Conservation (phyloP, 768 basidiomycete species). For the Lanmaoa pseudosensibilis region DNA sequence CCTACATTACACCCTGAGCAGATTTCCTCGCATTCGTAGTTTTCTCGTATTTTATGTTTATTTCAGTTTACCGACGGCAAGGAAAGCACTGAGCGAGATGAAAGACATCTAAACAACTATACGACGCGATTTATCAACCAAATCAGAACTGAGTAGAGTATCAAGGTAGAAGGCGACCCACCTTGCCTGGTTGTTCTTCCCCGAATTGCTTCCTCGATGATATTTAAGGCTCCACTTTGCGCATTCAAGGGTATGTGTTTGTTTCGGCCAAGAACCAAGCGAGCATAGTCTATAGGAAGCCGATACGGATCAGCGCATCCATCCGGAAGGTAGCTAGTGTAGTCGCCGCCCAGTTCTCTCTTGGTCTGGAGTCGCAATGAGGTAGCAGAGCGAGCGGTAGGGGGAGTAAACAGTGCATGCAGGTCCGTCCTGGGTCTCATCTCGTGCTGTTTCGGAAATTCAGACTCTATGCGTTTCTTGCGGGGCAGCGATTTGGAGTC, state of each 20-base stretch:
- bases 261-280: slow-evolving; percentile 42
- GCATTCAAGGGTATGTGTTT: slow-evolving; percentile 41
- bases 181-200: slow-evolving; percentile 11
- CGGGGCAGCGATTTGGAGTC: not conserved
- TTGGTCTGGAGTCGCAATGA: slow-evolving; percentile 26
- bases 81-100: not conserved
- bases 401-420: slow-evolving; percentile 17
- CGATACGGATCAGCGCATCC: slow-evolving; percentile 29
- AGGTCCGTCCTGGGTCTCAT: slow-evolving; percentile 26
- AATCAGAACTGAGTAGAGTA: not conserved
- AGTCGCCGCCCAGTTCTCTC: slow-evolving; percentile 51
- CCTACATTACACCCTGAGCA: slow-evolving; percentile 16
- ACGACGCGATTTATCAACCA: not conserved
- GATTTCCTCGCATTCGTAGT: slow-evolving; percentile 11
- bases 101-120: slow-evolving; percentile 14
- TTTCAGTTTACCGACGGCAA: slow-evolving; percentile 17
- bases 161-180: slow-evolving; percentile 2
- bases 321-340: slow-evolving; percentile 44
- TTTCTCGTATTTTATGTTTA: slow-evolving; percentile 31
- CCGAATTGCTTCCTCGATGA: slow-evolving; percentile 33
- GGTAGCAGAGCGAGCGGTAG: not conserved
- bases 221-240: slow-evolving; percentile 40
- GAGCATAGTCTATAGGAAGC: slow-evolving; percentile 43
- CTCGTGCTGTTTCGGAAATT: slow-evolving; percentile 14
- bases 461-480: slow-evolving; percentile 2